Evolutionary conservation across 176 grass and related monocot genomes (phyloP).

Genomic region (Aegilops bicornis): DNA sequence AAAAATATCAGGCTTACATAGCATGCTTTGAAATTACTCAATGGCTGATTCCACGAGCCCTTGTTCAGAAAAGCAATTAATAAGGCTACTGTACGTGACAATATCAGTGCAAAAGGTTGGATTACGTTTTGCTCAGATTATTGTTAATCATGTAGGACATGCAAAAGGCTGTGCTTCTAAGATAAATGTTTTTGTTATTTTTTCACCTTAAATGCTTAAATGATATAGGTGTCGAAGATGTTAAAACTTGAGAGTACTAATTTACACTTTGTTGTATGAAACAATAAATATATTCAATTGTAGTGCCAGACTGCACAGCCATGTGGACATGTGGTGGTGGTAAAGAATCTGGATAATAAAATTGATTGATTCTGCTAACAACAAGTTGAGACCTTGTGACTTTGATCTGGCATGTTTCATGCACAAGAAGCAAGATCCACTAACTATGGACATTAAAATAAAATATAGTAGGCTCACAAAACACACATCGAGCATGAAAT

Average conservation of each 20-base stretch:
- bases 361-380: too few relatives aligned
- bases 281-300: too few relatives aligned
- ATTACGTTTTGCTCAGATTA: conserved; percentile 25
- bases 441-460: not conserved
- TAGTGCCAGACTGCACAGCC: too few relatives aligned
- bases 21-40: conserved; percentile 44
- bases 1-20: conserved; percentile 45
- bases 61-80: conserved; percentile 51
- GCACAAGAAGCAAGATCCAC: not conserved
- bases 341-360: too few relatives aligned
- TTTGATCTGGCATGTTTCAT: not conserved
- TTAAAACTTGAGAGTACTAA: not conserved
- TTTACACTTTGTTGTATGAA: not conserved
- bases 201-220: not conserved
- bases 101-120: conserved; percentile 24
- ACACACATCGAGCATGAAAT: not conserved
- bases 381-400: too few relatives aligned
- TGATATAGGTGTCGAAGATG: not conserved
- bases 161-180: not conserved
- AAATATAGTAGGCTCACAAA: not conserved
- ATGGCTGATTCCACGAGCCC: conserved; percentile 36
- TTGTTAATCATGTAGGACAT: conserved; percentile 9
- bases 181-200: not conserved
- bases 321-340: too few relatives aligned
- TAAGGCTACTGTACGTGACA: conserved; percentile 50